Base-by-base conservation (phyloP, 2,329 filamentous ascomycete genomes). In the Penicillium sp. region DNA sequence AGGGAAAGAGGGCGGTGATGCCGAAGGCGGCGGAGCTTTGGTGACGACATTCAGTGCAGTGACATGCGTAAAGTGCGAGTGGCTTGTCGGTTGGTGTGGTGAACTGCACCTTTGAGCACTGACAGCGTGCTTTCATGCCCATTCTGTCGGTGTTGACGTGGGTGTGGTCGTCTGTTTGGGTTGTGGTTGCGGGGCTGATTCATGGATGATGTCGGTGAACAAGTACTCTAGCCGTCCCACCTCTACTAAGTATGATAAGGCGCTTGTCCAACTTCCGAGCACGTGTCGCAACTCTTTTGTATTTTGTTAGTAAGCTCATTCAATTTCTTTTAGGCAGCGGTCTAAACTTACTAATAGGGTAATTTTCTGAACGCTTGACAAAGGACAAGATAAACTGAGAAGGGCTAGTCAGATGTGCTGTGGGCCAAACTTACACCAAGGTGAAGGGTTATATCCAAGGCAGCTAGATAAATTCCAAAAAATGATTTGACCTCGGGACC, bases 1-100 rank as follows among this genome's bases (percentile, higher is more conserved):
- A 78, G 1, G 87, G 87, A 64, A 89, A 90, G 58, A 89, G 88
- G 63, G 87, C 87, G 35, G 85, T 87, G 31, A 86, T 84, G 27
- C 87, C 87, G 72, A 88, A 90, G 1, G 87, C 86, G 8, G 85
- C 86, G 53, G 84, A 79, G 29, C 85, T 85, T 75, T 90, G 87
- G 56, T 83, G 80, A 48, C 84, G 82, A 71, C 88, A 90, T 68
- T 87, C 82, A 54, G 78, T 74, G 72, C 88, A 90, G 75, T 90
- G 88, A 74, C 88, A 90, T 68, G 90, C 85, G 71, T 87, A 90
- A 50, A 90, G 75, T n/a, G 82, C 82, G 44, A 88, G 73, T 0
- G 88, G 87, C 56, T 82, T 77, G 3, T 79, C 71, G 1, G 82
- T 73, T 1, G 88, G 86, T 29, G 86, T 89, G 60, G 77, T 82